Evolutionary conservation across 192 early-diverging fungal species (phyloP).

Genomic region (Backusella australiensis): DNA sequence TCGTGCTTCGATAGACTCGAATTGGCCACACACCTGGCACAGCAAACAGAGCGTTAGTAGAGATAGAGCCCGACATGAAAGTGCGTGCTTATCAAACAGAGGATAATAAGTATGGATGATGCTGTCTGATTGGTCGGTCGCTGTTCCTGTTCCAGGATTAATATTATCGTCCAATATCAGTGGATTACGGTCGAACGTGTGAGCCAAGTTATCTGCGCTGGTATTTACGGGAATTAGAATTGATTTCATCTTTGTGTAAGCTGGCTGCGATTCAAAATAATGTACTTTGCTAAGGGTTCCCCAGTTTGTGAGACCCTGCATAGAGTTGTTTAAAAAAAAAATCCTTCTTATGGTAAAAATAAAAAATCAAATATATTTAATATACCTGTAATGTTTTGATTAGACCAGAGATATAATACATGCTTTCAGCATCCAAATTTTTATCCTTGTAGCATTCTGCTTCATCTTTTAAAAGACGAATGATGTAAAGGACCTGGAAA

Average conservation of each 20-base stretch:
- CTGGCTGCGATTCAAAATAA: neutral
- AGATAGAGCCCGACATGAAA: neutral
- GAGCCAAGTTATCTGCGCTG: neutral
- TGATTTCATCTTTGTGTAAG: neutral
- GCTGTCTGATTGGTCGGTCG: neutral
- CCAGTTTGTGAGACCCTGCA: conserved; percentile 7
- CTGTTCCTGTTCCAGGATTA: neutral
- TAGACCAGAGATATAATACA: neutral
- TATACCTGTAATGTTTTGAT: conserved; percentile 3
- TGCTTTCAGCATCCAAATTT: neutral
- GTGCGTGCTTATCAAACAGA: neutral
- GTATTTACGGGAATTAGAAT: neutral
- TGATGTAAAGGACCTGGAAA: conserved; percentile 4
- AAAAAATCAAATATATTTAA: neutral
- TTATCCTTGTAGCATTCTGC: neutral
- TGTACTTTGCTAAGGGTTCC: neutral
- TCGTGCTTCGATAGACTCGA: neutral
- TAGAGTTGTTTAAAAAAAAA: neutral
- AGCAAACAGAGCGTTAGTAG: neutral
- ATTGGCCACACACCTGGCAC: neutral
- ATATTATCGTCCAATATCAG: neutral
- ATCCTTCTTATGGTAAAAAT: neutral
- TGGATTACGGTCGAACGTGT: neutral
- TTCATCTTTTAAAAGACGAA: neutral
- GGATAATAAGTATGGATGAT: neutral